phyloP scores from a whole-genome alignment of 1,139 yeast species.

The Scheffersomyces titani region DNA sequence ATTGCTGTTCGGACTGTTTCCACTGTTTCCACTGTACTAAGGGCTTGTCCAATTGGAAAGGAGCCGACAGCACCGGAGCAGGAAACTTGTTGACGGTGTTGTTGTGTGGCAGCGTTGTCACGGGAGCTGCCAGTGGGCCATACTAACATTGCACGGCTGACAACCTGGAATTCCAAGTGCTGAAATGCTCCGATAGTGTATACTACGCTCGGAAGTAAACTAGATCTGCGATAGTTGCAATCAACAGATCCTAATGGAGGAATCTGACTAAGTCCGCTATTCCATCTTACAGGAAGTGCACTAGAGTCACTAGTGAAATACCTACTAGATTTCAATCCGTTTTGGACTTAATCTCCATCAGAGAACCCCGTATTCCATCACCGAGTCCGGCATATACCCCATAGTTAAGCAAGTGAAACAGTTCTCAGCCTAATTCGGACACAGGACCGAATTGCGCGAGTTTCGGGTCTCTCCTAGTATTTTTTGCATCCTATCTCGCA shows the following conservation, averaged over 20 bases:
- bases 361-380: not conserved
- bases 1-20: conserved; percentile 17
- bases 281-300: not conserved
- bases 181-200: not conserved
- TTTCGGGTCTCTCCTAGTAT: not conserved
- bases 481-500: not conserved
- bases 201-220: not conserved
- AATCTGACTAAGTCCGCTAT: not conserved
- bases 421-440: not conserved
- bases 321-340: not conserved
- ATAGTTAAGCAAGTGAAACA: not conserved
- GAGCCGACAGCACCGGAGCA: conserved; percentile 13
- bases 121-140: not conserved
- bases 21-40: conserved; percentile 19
- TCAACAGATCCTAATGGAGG: not conserved
- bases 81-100: conserved; percentile 13
- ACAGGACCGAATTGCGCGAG: not conserved
- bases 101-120: conserved; percentile 11
- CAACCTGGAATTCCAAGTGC: not conserved
- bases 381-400: not conserved
- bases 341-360: not conserved
- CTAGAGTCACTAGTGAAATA: not conserved
- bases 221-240: not conserved
- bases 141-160: not conserved
- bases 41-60: conserved; percentile 15